These are phyloP conservation scores for Tetracladium marchalianum DNA, from an alignment of 495 filamentous ascomycete species.

Conservation along the genomic window DNA sequence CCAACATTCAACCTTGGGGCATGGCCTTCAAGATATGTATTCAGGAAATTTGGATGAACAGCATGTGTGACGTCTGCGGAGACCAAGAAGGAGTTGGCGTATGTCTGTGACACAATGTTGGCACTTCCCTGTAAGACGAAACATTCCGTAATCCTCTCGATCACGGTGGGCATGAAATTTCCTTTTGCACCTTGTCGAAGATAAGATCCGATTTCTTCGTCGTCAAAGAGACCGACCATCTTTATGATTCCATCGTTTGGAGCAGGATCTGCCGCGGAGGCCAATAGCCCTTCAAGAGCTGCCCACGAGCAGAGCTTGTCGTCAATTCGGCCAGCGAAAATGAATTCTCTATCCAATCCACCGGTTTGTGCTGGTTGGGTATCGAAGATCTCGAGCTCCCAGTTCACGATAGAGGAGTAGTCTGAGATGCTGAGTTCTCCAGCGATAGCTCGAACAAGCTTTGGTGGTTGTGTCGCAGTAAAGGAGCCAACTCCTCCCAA, in stretches of 20 bases:
- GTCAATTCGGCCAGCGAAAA: constrained; percentile 91
- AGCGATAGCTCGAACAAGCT: constrained; percentile 75
- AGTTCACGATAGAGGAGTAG: constrained; percentile 69
- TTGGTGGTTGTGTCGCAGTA: constrained; percentile 67
- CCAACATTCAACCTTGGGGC: constrained; percentile 85
- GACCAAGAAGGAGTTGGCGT: constrained; percentile 86
- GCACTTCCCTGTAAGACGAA: constrained; percentile 45
- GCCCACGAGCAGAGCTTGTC: constrained; percentile 95
- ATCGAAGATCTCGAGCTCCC: constrained; percentile 97
- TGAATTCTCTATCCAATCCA: constrained; percentile 85
- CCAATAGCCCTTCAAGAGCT: constrained; percentile 77
- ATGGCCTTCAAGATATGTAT: constrained; percentile 74
- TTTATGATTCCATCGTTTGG: constrained; percentile 52
- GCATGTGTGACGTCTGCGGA: constrained; percentile 92
- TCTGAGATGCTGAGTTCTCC: constrained; percentile 60
- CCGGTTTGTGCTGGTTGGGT: constrained; percentile 75
- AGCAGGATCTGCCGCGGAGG: constrained; percentile 37
- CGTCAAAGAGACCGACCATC: constrained; percentile 84
- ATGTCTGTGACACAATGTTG: constrained; percentile 69
- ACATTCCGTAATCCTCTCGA: constrained; percentile 72
- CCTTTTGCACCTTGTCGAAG: constrained; percentile 83
- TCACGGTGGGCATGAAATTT: constrained; percentile 71
- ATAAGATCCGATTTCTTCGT: constrained; percentile 88
- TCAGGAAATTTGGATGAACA: constrained; percentile 85
- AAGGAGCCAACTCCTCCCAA: constrained; percentile 50